A percentile compares a stretch with the other conserved stretches of the same genome.
These are phyloP conservation scores for Dorcoceras hygrometricum DNA, from an alignment of 257 asterid genomes.

Conservation along the genomic window DNA sequence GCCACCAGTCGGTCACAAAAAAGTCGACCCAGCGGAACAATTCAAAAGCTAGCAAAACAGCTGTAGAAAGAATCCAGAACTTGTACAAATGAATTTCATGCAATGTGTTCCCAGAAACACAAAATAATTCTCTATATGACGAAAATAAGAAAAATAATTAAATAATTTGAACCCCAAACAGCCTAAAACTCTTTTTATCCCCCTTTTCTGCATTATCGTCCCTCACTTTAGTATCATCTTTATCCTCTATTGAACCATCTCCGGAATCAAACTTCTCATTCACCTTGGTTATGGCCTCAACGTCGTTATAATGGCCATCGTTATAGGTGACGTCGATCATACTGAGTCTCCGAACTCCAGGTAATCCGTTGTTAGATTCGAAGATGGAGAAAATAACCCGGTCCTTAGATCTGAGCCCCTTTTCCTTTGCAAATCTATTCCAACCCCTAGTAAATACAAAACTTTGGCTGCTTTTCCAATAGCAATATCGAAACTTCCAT, in stretches of 20 bases:
- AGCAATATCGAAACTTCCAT: constrained; percentile 69
- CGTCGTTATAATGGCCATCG: background rate
- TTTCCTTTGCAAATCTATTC: constrained; percentile 52
- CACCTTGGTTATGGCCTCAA: background rate
- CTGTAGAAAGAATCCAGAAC: background rate
- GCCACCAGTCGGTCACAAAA: too few relatives aligned
- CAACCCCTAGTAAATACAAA: constrained; percentile 74
- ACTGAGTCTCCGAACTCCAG: constrained; percentile 21
- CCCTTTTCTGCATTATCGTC: constrained; percentile 2
- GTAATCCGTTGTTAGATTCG: constrained; percentile 26
- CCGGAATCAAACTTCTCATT: background rate
- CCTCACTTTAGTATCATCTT: background rate
- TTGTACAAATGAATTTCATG: background rate
- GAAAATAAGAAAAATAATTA: constrained; percentile 4
- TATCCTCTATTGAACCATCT: background rate
- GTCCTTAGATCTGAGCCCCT: constrained; percentile 46
- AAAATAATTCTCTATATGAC: background rate
- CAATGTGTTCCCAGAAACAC: background rate
- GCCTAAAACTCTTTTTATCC: constrained; percentile 24
- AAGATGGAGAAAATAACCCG: constrained; percentile 39
- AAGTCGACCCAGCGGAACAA: background rate
- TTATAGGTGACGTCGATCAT: constrained; percentile 42
- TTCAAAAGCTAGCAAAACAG: background rate
- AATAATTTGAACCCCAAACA: constrained; percentile 35
- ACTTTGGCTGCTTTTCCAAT: constrained; percentile 79